A percentile compares a stretch with the other conserved stretches of the same genome.
Evolutionary conservation across 768 basidiomycete species (phyloP).

Genomic region (Boletus reticulatus): DNA sequence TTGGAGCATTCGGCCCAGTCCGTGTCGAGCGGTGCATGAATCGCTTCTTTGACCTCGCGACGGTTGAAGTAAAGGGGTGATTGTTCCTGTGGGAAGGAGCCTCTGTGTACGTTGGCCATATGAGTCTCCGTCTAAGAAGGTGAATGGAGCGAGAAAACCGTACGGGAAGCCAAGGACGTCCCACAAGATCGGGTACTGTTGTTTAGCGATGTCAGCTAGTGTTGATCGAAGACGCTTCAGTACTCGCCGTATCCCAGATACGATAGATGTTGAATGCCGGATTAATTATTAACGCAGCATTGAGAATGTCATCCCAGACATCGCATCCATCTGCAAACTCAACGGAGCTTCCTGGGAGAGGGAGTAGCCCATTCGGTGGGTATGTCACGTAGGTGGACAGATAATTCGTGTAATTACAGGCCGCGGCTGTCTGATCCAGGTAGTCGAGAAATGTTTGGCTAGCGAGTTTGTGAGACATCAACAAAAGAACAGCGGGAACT

Average conservation of each 20-base stretch:
- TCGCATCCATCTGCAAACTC: conserved; percentile 54
- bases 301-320: conserved; percentile 64
- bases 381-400: conserved; percentile 59
- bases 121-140: neutral
- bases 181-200: conserved; percentile 63
- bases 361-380: conserved; percentile 65
- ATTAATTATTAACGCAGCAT: conserved; percentile 59
- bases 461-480: neutral
- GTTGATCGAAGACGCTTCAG: neutral
- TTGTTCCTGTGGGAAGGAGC: conserved; percentile 54
- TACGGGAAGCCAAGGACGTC: conserved; percentile 81
- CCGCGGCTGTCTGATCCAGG: conserved; percentile 48
- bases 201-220: neutral
- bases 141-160: conserved; percentile 13
- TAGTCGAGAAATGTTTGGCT: conserved; percentile 63
- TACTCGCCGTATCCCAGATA: conserved; percentile 63
- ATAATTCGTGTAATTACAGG: conserved; percentile 67
- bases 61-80: conserved; percentile 71
- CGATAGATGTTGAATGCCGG: conserved; percentile 78
- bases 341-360: conserved; percentile 60
- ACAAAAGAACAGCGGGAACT: neutral
- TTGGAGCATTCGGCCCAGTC: conserved; percentile 65
- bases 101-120: conserved; percentile 32
- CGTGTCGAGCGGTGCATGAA: conserved; percentile 64
- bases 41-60: conserved; percentile 57